A percentile compares a stretch with the other conserved stretches of the same genome.
These are phyloP conservation scores for Stachybotrys chartarum DNA, from an alignment of 2,329 filamentous ascomycete genomes.

Conservation along the genomic window DNA sequence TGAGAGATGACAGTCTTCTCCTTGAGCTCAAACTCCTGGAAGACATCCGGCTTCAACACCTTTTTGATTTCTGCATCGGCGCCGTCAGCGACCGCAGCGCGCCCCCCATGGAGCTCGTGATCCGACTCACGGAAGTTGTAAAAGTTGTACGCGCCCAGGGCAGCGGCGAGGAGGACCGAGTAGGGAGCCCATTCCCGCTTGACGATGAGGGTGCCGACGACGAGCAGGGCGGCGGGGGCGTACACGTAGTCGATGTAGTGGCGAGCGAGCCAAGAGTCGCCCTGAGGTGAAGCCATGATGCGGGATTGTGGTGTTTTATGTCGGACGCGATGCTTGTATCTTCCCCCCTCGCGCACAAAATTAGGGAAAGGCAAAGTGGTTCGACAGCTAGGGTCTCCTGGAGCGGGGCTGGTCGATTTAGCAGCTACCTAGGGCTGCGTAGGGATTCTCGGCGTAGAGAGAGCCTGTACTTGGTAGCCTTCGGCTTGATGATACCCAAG, in stretches of 20 bases:
- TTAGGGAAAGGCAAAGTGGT: neutral
- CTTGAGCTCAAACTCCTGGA: conserved; percentile 88
- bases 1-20: conserved; percentile 95
- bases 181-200: conserved; percentile 73
- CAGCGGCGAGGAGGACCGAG: conserved; percentile 58
- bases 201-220: conserved; percentile 69
- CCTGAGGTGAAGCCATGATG: conserved; percentile 17
- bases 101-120: neutral
- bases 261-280: conserved; percentile 36
- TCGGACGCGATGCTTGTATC: neutral
- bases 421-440: too few species aligned
- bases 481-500: too few species aligned
- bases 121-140: conserved; percentile 58
- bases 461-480: too few species aligned
- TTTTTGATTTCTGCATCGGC: conserved; percentile 58
- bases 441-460: too few species aligned
- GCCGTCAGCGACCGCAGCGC: neutral
- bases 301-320: neutral
- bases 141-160: conserved; percentile 65
- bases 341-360: neutral
- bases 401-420: neutral
- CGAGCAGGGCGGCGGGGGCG: conserved; percentile 71
- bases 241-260: conserved; percentile 74
- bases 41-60: conserved; percentile 77
- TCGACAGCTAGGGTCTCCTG: neutral